Evolutionary conservation across 2,329 filamentous ascomycete genomes (phyloP).

Genomic region (Nemania abortiva): DNA sequence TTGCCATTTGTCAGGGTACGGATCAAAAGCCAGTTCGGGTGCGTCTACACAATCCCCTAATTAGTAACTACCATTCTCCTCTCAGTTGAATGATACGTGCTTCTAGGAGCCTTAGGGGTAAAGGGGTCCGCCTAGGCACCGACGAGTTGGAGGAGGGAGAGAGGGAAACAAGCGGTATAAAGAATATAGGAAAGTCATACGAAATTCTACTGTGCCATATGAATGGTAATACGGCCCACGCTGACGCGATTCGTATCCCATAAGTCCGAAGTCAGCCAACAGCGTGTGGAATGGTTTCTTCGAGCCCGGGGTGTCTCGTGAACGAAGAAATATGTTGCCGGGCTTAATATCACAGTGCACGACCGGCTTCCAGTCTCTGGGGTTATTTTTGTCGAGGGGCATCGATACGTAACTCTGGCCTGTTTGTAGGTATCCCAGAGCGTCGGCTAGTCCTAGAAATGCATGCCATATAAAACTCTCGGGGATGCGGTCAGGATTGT

Average conservation of each 20-base stretch:
- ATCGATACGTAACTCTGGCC: neutral
- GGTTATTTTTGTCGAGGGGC: neutral
- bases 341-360: conserved; percentile 2
- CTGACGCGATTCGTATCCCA: neutral
- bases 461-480: conserved; percentile 2
- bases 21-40: neutral
- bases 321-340: neutral
- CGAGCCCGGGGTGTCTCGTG: neutral
- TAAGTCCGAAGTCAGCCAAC: neutral
- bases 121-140: neutral
- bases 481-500: neutral
- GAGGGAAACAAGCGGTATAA: neutral
- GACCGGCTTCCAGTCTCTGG: neutral
- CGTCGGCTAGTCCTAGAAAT: neutral
- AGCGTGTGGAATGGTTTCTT: neutral
- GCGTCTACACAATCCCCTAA: neutral
- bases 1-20: neutral
- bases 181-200: neutral
- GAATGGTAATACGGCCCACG: neutral
- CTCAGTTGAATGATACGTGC: neutral
- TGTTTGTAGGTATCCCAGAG: neutral
- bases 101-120: neutral
- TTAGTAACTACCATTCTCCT: neutral
- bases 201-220: neutral
- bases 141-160: neutral